Conservation (phyloP, 352 stramenopile species). For the Globisporangium middletonii region DNA sequence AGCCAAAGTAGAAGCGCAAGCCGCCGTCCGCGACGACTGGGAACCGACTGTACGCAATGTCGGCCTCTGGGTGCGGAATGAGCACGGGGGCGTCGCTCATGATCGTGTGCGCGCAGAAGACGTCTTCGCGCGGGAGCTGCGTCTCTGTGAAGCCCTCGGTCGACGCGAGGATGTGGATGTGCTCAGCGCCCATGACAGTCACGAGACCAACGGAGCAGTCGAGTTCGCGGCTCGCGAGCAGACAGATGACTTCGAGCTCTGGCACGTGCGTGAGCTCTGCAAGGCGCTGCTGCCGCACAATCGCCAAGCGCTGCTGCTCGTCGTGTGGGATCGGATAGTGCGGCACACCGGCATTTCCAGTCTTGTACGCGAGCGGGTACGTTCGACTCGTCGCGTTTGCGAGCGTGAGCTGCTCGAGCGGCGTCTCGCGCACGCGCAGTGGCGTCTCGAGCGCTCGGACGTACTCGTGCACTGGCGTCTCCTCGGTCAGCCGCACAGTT, state of each 20-base stretch:
- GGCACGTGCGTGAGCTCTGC: conserved; percentile 20
- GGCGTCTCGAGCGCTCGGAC: conserved; percentile 9
- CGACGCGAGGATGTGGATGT: conserved; percentile 37
- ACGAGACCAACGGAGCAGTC: conserved; percentile 35
- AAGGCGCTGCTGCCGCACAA: conserved; percentile 22
- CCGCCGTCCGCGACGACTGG: conserved; percentile 21
- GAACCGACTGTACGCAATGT: conserved; percentile 39
- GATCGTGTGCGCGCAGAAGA: conserved; percentile 49
- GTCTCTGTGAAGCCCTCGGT: conserved; percentile 21
- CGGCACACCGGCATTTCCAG: neutral
- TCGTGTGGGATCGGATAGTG: conserved; percentile 6
- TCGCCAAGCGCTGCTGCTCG: conserved; percentile 24
- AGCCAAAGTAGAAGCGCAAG: conserved; percentile 51
- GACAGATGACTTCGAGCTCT: conserved; percentile 53
- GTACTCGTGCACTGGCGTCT: conserved; percentile 9
- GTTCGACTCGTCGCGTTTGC: conserved; percentile 6
- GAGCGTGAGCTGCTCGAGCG: conserved; percentile 4
- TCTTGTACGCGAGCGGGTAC: conserved; percentile 5
- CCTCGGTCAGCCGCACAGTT: conserved; percentile 1
- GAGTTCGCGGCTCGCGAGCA: conserved; percentile 29
- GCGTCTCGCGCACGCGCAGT: conserved; percentile 6
- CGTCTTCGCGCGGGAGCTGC: conserved; percentile 31
- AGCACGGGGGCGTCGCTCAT: conserved; percentile 45
- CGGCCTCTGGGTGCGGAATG: conserved; percentile 45
- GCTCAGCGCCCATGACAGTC: conserved; percentile 34